These are phyloP conservation scores for Globisporangium rhizosaccharum DNA, from an alignment of 352 stramenopile genomes.

Conservation along the genomic window DNA sequence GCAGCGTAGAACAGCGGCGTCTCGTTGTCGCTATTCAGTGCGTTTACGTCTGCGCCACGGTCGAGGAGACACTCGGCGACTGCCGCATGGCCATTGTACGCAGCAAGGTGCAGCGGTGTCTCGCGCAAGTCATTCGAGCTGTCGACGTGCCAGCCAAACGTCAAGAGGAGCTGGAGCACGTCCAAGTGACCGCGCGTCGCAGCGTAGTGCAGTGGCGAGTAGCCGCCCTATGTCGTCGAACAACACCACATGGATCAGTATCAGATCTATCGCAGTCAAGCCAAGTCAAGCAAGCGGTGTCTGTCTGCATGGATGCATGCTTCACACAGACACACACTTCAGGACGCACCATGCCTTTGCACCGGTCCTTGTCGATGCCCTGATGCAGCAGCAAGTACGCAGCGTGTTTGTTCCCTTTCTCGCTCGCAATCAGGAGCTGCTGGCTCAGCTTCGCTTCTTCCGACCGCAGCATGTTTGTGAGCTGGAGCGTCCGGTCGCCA, in stretches of 20 bases:
- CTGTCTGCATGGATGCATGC: background rate
- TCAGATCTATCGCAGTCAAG: background rate
- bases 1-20: slow-evolving; percentile 73
- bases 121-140: slow-evolving; percentile 43
- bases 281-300: background rate
- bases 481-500: slow-evolving; percentile 20
- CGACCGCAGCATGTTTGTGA: slow-evolving; percentile 34
- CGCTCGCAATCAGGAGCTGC: slow-evolving; percentile 59
- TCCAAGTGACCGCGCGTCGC: slow-evolving; percentile 60
- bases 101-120: slow-evolving; percentile 65
- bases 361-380: slow-evolving; percentile 45
- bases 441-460: slow-evolving; percentile 43
- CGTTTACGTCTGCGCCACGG: slow-evolving; percentile 49
- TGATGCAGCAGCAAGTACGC: slow-evolving; percentile 72
- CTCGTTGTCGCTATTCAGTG: slow-evolving; percentile 44
- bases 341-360: slow-evolving; percentile 47
- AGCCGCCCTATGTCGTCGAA: slow-evolving; percentile 34
- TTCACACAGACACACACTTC: background rate
- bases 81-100: slow-evolving; percentile 46
- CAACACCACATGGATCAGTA: background rate
- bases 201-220: slow-evolving; percentile 65
- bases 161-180: slow-evolving; percentile 53
- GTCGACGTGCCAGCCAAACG: slow-evolving; percentile 57
- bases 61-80: slow-evolving; percentile 62
- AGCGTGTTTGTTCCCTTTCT: slow-evolving; percentile 62